Percentiles rank a stretch among this genome's conserved stretches.
These are phyloP conservation scores for Gnetum montanum DNA, from an alignment of 75 land plant species.

Conservation along the genomic window DNA sequence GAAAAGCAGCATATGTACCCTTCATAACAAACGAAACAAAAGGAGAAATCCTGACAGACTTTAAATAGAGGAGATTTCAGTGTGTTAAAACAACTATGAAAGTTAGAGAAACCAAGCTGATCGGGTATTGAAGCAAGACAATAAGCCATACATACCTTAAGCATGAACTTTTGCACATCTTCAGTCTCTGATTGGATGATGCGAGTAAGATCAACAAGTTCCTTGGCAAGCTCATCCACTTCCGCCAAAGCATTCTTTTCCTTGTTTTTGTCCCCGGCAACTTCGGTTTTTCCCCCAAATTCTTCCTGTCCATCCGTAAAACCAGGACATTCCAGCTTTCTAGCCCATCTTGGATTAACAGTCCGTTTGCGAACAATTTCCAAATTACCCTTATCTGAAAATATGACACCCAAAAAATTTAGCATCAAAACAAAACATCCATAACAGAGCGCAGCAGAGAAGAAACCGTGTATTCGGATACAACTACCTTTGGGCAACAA, in stretches of 20 bases:
- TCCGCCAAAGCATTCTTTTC: constrained; percentile 1
- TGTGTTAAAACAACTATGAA: neutral
- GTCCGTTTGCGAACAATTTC: neutral
- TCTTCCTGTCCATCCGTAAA: constrained; percentile 1
- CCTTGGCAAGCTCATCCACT: constrained; percentile 3
- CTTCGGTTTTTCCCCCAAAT: neutral
- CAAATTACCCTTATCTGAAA: constrained; percentile 2
- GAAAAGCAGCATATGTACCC: neutral
- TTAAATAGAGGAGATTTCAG: neutral
- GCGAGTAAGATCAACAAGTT: constrained; percentile 4
- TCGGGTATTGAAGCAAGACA: no score
- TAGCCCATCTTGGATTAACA: constrained; percentile 3
- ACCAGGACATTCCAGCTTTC: neutral
- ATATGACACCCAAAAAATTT: neutral
- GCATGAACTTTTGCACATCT: constrained; percentile 2
- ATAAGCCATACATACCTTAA: constrained; percentile 1
- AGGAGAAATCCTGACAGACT: neutral
- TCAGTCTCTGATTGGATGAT: constrained; percentile 1
- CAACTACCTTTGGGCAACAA: no score
- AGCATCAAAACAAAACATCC: neutral
- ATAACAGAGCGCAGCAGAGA: no score
- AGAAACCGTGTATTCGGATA: no score
- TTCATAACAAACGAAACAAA: neutral
- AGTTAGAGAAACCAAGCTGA: no score
- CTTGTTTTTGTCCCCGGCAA: neutral